Conservation (phyloP, 2,329 filamentous ascomycete genomes). For the Hypoxylon sp. region DNA sequence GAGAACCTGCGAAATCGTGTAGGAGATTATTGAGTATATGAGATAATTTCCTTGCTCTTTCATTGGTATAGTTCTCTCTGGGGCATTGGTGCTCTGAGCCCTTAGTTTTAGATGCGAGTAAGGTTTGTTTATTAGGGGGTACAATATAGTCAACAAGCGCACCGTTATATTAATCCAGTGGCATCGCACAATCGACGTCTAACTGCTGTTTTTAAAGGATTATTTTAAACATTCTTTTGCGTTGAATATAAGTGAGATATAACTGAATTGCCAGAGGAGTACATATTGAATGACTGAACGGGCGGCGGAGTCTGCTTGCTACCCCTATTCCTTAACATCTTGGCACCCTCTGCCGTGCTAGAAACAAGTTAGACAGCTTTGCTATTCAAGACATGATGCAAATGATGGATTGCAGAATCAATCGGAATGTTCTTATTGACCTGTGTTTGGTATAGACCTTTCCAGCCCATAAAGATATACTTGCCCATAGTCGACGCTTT, state of each 20-base stretch:
- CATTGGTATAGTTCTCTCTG: background rate
- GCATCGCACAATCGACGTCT: no score
- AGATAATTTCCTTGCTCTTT: background rate
- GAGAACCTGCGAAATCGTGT: background rate
- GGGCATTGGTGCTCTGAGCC: background rate
- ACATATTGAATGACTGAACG: background rate
- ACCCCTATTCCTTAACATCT: background rate
- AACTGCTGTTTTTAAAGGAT: no score
- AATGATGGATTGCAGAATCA: no score
- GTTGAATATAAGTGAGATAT: background rate
- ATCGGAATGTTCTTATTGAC: no score
- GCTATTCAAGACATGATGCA: background rate
- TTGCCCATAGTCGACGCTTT: no score
- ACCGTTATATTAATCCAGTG: background rate
- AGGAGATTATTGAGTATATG: background rate
- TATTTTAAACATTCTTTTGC: no score
- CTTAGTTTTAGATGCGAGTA: background rate
- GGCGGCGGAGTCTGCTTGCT: background rate
- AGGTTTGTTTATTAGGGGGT: background rate
- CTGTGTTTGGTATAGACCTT: no score
- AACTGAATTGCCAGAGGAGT: no score
- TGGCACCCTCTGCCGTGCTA: no score
- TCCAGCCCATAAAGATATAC: no score
- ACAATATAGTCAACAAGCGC: background rate
- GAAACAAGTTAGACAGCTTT: background rate